Evolutionary conservation across 1,139 yeast species (phyloP).

Genomic region (Pneumocystis murina): DNA sequence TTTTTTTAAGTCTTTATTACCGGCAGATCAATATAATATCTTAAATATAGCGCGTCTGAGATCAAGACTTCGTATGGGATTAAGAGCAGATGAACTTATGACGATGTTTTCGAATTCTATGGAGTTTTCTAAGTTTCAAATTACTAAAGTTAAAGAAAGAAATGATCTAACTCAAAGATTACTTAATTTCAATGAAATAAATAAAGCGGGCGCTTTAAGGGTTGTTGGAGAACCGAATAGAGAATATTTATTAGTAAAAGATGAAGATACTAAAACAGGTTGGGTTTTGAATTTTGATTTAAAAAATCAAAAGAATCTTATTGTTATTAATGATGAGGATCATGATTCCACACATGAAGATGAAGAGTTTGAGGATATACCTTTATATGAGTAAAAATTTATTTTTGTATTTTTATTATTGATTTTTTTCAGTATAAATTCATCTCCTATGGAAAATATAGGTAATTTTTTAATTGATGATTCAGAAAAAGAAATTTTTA

Average conservation of each 20-base stretch:
- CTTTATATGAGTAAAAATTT: neutral
- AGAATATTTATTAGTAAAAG: conserved; percentile 60
- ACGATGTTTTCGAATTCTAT: conserved; percentile 64
- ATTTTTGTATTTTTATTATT: neutral
- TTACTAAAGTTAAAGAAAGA: conserved; percentile 80
- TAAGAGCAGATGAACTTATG: conserved; percentile 70
- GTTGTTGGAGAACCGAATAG: conserved; percentile 76
- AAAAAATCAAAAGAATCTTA: conserved; percentile 3
- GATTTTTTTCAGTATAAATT: neutral
- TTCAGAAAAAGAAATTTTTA: neutral
- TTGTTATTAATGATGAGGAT: conserved; percentile 9
- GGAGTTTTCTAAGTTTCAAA: conserved; percentile 87
- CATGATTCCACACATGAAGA: conserved; percentile 1
- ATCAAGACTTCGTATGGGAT: conserved; percentile 90
- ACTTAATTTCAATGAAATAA: conserved; percentile 75
- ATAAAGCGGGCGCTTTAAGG: conserved; percentile 40
- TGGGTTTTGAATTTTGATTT: conserved; percentile 56
- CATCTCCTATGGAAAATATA: neutral
- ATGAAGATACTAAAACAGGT: conserved; percentile 44
- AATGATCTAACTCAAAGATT: conserved; percentile 78
- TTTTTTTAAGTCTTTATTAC: conserved; percentile 35
- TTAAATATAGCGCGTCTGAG: conserved; percentile 66
- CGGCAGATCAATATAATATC: conserved; percentile 76
- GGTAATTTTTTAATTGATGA: neutral
- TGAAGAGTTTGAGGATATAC: neutral